Percentiles rank a stretch among this genome's conserved stretches.
Evolutionary conservation across 148 eudicot species (phyloP).

Genomic region (Rhododendron simsii): DNA sequence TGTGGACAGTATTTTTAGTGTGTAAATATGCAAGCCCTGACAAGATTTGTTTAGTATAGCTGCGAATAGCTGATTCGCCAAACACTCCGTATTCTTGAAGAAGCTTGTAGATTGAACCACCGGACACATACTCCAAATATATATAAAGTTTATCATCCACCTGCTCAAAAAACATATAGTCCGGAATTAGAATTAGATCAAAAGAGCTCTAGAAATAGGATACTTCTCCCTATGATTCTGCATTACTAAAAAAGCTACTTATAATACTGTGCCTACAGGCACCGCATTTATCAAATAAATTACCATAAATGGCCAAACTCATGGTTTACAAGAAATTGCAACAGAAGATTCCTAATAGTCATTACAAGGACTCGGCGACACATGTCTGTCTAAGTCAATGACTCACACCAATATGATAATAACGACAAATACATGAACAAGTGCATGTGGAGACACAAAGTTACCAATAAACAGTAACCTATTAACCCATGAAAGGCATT

Average conservation of each 20-base stretch:
- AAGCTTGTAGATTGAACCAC: slow-evolving; percentile 93
- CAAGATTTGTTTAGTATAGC: slow-evolving; percentile 84
- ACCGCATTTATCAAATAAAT: not conserved
- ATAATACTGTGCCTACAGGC: not conserved
- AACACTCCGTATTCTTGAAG: slow-evolving; percentile 93
- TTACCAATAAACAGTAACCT: not conserved
- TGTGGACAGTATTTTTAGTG: slow-evolving; percentile 79
- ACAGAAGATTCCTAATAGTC: not conserved
- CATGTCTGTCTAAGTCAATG: not conserved
- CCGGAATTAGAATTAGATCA: not conserved
- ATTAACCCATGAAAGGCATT: not conserved
- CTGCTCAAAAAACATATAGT: slow-evolving; percentile 34
- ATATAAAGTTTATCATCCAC: slow-evolving; percentile 84
- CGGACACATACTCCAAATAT: slow-evolving; percentile 96
- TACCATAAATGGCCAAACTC: not conserved
- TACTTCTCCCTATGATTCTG: not conserved
- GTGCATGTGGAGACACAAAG: not conserved
- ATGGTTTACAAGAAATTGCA: not conserved
- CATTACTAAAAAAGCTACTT: not conserved
- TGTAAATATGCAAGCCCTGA: slow-evolving; percentile 96
- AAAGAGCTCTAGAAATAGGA: not conserved
- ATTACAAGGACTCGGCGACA: not conserved
- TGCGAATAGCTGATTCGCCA: slow-evolving; percentile 86
- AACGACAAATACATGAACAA: not conserved
- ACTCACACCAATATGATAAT: not conserved